phyloP scores from a whole-genome alignment of 2,329 filamentous ascomycete genomes.

The Penicillium glabrum region DNA sequence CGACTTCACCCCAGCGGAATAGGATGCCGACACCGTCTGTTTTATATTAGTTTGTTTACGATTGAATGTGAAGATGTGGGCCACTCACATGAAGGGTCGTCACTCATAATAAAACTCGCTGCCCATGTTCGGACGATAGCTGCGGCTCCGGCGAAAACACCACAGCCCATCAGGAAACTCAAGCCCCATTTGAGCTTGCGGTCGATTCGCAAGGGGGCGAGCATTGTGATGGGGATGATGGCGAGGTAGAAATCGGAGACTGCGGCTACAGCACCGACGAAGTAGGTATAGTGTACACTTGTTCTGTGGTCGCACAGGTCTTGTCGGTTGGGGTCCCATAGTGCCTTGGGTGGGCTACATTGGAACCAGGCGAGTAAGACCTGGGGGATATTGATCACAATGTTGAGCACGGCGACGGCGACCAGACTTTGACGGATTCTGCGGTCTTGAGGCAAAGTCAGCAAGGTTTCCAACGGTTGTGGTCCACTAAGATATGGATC shows the following conservation, averaged over 20 bases:
- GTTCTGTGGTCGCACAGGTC: constrained; percentile 13
- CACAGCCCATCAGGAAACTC: constrained; percentile 22
- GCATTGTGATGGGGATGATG: constrained; percentile 18
- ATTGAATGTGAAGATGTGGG: not conserved
- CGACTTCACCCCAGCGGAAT: constrained; percentile 22
- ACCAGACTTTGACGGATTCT: constrained; percentile 19
- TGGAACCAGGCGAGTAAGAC: constrained; percentile 19
- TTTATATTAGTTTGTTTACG: not conserved
- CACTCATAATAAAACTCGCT: constrained; percentile 18
- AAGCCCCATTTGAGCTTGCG: constrained; percentile 22
- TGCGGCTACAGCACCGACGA: constrained; percentile 17
- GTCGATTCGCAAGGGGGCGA: constrained; percentile 15
- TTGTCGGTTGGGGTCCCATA: constrained; percentile 19
- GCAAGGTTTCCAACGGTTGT: not conserved
- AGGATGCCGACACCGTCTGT: constrained; percentile 18
- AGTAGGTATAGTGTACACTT: constrained; percentile 21
- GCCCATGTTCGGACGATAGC: constrained; percentile 22
- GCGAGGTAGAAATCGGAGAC: constrained; percentile 22
- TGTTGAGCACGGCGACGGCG: constrained; percentile 14
- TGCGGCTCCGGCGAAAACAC: constrained; percentile 20
- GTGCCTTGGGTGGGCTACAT: constrained; percentile 15
- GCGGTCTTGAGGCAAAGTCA: constrained; percentile 8
- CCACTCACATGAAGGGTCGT: constrained; percentile 18
- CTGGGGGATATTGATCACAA: constrained; percentile 20
- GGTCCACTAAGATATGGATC: not conserved